Evolutionary conservation across 2,329 filamentous ascomycete genomes (phyloP), one percentile per base, ranked within the genome.

Genomic region (Iodosphaeria phyllophila): DNA sequence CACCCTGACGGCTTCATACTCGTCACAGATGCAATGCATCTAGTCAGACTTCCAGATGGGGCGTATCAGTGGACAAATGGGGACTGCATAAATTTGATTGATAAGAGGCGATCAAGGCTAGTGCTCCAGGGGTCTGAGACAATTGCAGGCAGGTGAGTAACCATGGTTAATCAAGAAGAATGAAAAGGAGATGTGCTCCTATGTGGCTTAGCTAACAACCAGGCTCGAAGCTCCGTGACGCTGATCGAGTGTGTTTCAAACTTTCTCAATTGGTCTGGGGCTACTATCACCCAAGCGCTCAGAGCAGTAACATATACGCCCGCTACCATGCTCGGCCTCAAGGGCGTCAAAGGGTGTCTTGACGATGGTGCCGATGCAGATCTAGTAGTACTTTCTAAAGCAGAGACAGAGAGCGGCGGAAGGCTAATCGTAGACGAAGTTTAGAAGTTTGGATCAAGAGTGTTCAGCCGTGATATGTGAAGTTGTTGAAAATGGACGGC

Each of bases 11-110:
- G 84, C 1, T 73, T 89, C 40, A 76, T 92, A 31, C 65, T 93
- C 5, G 83, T 93, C 22, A 92, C 84, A 0, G 84, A 93, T 47
- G 83, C 83, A 5, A 92, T 92, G 80, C 73, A 79, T 36, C 62
- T 92, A 10, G 74, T 79, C 12, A 84, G 84, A 1, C 58, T 91
- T 27, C 75, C 77, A 0, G 83, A 92, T 39, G 84, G 84, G 3
- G 61, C 67, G 3, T 92, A 92, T 43, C 66, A 74, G 32, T 92
- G 82, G 80, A 84, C 72, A 5, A 92, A 92, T 38, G 68, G 68
- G 5, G 60, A 64, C 28, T 50, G 52, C 14, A 58, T 58, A 22
- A 60, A 60, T 33, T 57, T 52, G 18, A 69, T 75, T 34, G 49
- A 76, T 30, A 86, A 86, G 52, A 66, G 64, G 25, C 82, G 83